Evolutionary conservation across 352 stramenopile species (phyloP).

Genomic region (Phytophthora citrophthora): DNA sequence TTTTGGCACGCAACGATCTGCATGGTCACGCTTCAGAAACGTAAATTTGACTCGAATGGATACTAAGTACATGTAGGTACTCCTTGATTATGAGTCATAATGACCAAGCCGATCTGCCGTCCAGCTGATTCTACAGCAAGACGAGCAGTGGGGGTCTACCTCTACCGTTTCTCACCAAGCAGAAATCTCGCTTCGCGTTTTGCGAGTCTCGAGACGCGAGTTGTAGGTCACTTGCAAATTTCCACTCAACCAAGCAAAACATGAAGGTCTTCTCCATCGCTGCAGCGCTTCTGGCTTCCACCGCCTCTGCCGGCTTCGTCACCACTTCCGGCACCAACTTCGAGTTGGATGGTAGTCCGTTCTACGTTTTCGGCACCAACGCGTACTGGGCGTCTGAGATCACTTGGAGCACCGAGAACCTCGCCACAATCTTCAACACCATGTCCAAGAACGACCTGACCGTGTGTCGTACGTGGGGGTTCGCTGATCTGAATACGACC

Average conservation of each 20-base stretch:
- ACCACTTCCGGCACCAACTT: constrained; percentile 40
- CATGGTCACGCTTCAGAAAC: too few species aligned
- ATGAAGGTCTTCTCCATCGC: constrained; percentile 34
- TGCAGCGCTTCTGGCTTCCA: constrained; percentile 12
- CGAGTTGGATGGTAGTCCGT: constrained; percentile 32
- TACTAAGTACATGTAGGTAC: too few species aligned
- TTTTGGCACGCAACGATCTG: not conserved
- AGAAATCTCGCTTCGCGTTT: constrained; percentile 8
- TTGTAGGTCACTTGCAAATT: constrained; percentile 27
- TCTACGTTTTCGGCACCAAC: constrained; percentile 45
- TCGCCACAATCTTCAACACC: constrained; percentile 34
- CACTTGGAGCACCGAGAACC: constrained; percentile 31
- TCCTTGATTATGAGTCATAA: too few species aligned
- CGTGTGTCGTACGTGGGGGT: constrained; percentile 36
- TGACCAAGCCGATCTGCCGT: too few species aligned
- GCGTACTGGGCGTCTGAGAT: constrained; percentile 40
- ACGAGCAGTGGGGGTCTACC: constrained; percentile 14
- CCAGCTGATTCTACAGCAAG: constrained; percentile 23
- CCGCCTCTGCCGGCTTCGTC: constrained; percentile 26
- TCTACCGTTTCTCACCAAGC: constrained; percentile 9
- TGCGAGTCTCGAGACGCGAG: too few species aligned
- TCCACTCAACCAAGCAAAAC: constrained; percentile 7
- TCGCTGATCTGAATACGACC: constrained; percentile 23
- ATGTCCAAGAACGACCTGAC: constrained; percentile 40
- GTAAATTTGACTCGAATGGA: too few species aligned